Evolutionary conservation across 345 rosid species (phyloP).

Genomic region (Eucalyptus victrix): DNA sequence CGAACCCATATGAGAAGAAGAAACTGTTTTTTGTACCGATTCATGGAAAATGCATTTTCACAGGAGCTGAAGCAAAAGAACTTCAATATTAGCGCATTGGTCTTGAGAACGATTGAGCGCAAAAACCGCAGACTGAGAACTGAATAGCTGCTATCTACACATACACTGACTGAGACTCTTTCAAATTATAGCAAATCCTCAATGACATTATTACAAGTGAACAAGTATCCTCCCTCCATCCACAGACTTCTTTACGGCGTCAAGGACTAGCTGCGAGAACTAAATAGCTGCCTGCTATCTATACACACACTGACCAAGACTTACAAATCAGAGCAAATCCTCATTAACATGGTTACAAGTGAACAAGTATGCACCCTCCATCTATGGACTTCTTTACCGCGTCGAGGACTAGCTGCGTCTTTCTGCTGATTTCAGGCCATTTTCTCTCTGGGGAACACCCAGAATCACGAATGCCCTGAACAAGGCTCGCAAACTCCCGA

Average conservation of each 20-base stretch:
- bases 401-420: conserved; percentile 55
- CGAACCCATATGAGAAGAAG: not conserved
- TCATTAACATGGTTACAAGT: not conserved
- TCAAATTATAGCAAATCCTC: not conserved
- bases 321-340: not conserved
- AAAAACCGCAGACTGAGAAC: not conserved
- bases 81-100: not conserved
- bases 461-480: conserved; percentile 6
- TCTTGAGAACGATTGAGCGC: not conserved
- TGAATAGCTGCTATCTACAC: not conserved
- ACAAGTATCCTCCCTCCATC: conserved; percentile 39
- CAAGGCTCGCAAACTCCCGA: conserved; percentile 27
- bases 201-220: not conserved
- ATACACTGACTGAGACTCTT: not conserved
- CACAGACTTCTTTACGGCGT: conserved; percentile 48
- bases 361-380: conserved; percentile 33
- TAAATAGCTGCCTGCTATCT: not conserved
- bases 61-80: not conserved
- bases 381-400: conserved; percentile 51
- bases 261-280: conserved; percentile 31
- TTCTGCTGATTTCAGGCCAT: conserved; percentile 53
- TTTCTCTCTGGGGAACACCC: conserved; percentile 14
- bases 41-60: not conserved
- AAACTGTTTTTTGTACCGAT: not conserved
- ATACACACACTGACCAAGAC: not conserved